Evolutionary conservation across 352 stramenopile genomes (phyloP), one percentile per base, ranked within the genome.

Genomic region (Thalassiosira gravida): DNA sequence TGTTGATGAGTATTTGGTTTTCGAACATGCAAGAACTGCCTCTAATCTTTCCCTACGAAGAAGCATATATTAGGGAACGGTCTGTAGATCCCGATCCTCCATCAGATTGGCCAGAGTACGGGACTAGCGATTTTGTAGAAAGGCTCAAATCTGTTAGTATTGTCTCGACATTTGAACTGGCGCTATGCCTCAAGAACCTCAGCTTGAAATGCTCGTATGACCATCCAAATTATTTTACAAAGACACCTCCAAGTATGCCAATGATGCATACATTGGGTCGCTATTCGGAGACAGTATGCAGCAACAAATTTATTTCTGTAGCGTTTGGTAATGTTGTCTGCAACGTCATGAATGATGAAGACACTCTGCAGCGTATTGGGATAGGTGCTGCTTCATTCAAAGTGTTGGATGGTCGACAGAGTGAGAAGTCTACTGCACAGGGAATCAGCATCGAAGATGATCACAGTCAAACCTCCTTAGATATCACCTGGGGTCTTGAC

Each of bases 1-100:
- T 93, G 22, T 53, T 95, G 14, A 69, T 95, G 50, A 91, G 83
- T 13, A 67, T 93, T 55, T 95, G 86, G 85, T 93, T 88, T 70
- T 77, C 49, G 9, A 95, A 95, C 63, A 93, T 93, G 87, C 68
- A 92, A 71, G 85, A 94, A 71, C 69, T 95, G 27, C 88, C 87
- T 18, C 49, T 88, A 25, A 69, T 93, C 50, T 95, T 93, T 69
- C 79, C 86, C 13, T 91, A 90, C 56, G 69, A 83, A 32, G 32
- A 59, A 0, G 52, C 73, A 27, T 62, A 85, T 46, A 29, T 93
- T 30, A 63, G 88, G 32, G 61, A 74, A 49, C 77, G 8, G 47
- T 82, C 77, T 50, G 72, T 37, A 11, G 52, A 77, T 24, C 77
- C 77, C 30, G 37, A 62, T 44, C 66, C 77, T 42, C 85, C 87